These are phyloP conservation scores for Boletus vermiculosoides DNA, from an alignment of 768 basidiomycete genomes.

Conservation along the genomic window DNA sequence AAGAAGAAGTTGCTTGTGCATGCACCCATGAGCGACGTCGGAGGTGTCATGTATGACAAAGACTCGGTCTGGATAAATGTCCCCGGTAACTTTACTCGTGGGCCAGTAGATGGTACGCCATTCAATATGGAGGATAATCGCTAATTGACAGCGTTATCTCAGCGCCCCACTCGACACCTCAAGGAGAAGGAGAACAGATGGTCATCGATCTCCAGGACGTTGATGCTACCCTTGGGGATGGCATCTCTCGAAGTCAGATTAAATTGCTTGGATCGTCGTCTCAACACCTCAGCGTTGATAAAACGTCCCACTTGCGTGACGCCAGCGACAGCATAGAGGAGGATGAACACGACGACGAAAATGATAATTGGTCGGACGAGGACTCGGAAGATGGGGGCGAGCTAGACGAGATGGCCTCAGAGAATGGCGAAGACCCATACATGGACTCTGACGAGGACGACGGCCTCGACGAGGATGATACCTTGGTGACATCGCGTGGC, in stretches of 20 bases:
- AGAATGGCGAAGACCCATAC: background rate
- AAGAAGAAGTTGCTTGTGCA: conserved; percentile 90
- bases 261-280: conserved; percentile 81
- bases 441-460: background rate
- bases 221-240: conserved; percentile 76
- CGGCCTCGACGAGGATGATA: conserved; percentile 6
- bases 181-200: conserved; percentile 97
- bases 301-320: conserved; percentile 30
- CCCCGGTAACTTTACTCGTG: conserved; percentile 87
- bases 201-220: conserved; percentile 95
- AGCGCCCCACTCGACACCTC: conserved; percentile 68
- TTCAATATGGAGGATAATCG: background rate
- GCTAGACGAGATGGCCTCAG: conserved; percentile 1
- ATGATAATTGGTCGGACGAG: conserved; percentile 13
- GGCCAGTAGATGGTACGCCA: conserved; percentile 59
- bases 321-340: conserved; percentile 37
- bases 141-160: background rate
- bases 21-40: conserved; percentile 98
- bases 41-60: conserved; percentile 96
- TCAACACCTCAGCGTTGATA: conserved; percentile 53
- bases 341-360: conserved; percentile 26
- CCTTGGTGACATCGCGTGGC: background rate
- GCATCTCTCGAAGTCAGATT: conserved; percentile 77
- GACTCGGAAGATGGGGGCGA: conserved; percentile 6
- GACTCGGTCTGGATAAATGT: conserved; percentile 99